Base-by-base conservation (phyloP, 1,284 basidiomycete genomes). In the Ganoderma leucocontextum region DNA sequence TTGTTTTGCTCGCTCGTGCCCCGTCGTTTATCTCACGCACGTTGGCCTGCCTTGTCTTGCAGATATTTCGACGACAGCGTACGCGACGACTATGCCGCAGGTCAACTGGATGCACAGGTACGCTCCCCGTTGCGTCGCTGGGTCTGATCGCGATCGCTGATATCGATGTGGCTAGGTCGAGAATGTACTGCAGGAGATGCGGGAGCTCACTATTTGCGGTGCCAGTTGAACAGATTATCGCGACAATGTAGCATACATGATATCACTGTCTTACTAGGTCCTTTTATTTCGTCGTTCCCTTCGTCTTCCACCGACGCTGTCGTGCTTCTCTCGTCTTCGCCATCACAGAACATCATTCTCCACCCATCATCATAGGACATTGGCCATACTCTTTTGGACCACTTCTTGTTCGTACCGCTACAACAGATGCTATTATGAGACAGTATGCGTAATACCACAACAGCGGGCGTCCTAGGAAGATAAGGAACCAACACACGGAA, bases 41-140 rank as follows among this genome's bases (percentile, higher is more conserved):
- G 42, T 64, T 29, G 2, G 19, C 38, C 2, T 22, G 15, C 9
- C 38, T 5, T 22, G 13, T 13, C 22, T 38, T 47, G 17, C 64
- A 94, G 93, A 72, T 99, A 97, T 82, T 98, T 98, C 77, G 86
- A 89, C 3, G 96, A 98, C 59, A 91, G 85, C 70, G 95, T 98
- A 49, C 88, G 97, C 71, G 96, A 98, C 75, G 96, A 99, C 76
- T 99, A 99, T 78, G 97, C 98, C 29, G 95, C 96, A 63, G 97
- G 97, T 6, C 94, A 96, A 79, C 85, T 99, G 64, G 97, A 99
- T 79, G 92, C 93, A 44, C 96, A 99, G 86, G 95, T 93, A 49
- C 22, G 66, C 49, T 2, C 29, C 5, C 29, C 60, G 15, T 49
- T 36, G 22, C 2, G 15, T 15, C 41, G 29, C 7, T 38, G 4